These are phyloP conservation scores for Naganishia friedmannii DNA, from an alignment of 768 basidiomycete species.

Conservation along the genomic window DNA sequence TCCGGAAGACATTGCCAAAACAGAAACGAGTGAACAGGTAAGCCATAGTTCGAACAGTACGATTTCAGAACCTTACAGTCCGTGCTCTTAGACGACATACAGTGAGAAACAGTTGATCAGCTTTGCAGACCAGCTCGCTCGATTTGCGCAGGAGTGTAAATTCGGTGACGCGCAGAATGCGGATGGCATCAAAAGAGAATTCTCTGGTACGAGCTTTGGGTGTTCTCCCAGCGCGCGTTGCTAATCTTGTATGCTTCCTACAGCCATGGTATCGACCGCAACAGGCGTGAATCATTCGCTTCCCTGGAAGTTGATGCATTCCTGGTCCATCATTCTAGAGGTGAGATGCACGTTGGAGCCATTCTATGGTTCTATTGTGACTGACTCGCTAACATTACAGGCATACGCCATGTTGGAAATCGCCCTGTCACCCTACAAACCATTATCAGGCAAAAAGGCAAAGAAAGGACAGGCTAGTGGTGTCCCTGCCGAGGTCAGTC, in stretches of 20 bases:
- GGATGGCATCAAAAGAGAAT: neutral
- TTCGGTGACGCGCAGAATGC: neutral
- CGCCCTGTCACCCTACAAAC: slow-evolving; percentile 27
- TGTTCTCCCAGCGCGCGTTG: neutral
- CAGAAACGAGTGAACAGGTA: slow-evolving; percentile 10
- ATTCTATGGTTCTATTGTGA: neutral
- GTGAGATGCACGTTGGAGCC: neutral
- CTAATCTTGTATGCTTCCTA: neutral
- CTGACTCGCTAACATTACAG: neutral
- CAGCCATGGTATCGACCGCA: neutral
- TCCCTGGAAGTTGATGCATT: slow-evolving; percentile 15
- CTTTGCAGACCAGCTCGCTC: neutral
- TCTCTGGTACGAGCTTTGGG: neutral
- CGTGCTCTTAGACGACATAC: neutral
- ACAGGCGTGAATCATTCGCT: neutral
- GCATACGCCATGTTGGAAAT: slow-evolving; percentile 28
- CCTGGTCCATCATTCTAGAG: slow-evolving; percentile 19
- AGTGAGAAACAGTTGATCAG: slow-evolving; percentile 11
- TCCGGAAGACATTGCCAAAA: neutral
- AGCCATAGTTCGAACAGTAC: neutral
- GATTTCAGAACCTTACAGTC: neutral
- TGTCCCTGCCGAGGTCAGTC: neutral
- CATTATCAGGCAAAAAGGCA: slow-evolving; percentile 26
- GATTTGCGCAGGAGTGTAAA: slow-evolving; percentile 1
- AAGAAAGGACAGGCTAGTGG: slow-evolving; percentile 16